Evolutionary conservation across 108 stramenopile genomes (phyloP), one percentile per base, ranked within the genome.

Genomic region (Skeletonema costatum): DNA sequence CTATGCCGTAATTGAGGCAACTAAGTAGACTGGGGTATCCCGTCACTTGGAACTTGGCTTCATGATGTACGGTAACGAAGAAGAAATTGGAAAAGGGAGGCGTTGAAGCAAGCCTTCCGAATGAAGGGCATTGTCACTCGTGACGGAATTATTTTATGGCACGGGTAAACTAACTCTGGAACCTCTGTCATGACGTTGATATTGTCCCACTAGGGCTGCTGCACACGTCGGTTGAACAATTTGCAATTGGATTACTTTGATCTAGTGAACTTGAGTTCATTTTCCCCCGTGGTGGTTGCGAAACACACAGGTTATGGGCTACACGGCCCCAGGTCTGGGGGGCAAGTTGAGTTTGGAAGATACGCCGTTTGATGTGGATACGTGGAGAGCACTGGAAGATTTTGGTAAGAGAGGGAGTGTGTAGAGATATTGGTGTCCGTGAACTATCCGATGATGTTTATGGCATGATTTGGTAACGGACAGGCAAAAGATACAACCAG

Each of bases 91-190:
- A 11, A 9, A n/a, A n/a, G n/a, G n/a, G n/a, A 60, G 36, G 96
- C 64, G 6, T 84, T 97, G 21, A 33, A 84, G 32, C 89, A 87
- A 17, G 90, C 90, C 30, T 77, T 87, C 11, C n/a, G n/a, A 56
- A 68, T 12, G 75, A 87, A 87, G 12, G 89, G 87, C 19, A 64
- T 12, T 14, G 85, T 93, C 6, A 65, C 78, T n/a, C 87, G 96
- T 9, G 80, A 89, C n/a, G 19, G 96, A 97, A 36, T 84, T 97
- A 35, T 95, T 95, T 89, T 67, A 59, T 97, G n/a, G n/a, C 3
- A 93, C 91, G 0, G 88, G 92, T 64, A 97, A 97, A 84, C 64
- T 95, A 97, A 84, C 64, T 95, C 6, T 86, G 70, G 36, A 85
- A 88, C 35, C 35, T 66, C 71, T 16, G 73, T 72, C 86, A 73